These are phyloP conservation scores for Podosphaera xanthii DNA, from an alignment of 2,329 filamentous ascomycete genomes.

Conservation along the genomic window DNA sequence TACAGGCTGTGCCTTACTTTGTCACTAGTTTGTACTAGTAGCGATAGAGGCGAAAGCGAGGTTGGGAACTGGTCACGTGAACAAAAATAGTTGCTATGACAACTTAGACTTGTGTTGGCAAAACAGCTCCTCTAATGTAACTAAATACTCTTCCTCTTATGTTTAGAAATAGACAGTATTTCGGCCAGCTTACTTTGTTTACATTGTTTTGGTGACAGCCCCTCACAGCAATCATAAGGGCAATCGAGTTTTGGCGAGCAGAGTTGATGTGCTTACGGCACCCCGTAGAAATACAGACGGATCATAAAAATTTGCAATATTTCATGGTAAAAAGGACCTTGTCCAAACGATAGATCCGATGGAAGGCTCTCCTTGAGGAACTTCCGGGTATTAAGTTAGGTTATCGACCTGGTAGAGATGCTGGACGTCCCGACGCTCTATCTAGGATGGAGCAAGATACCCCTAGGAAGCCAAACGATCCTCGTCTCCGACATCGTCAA, in stretches of 20 bases:
- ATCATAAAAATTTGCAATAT: background rate
- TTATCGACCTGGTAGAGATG: background rate
- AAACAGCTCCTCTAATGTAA: too few species aligned
- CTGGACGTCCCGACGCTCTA: background rate
- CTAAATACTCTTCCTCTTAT: too few species aligned
- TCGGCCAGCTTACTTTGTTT: too few species aligned
- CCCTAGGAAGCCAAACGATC: background rate
- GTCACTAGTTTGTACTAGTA: too few species aligned
- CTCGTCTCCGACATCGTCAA: background rate
- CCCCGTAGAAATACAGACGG: background rate
- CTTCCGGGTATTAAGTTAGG: background rate
- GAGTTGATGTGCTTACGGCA: background rate
- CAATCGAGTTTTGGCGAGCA: background rate
- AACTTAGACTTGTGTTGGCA: too few species aligned
- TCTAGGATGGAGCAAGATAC: background rate
- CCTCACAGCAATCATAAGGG: background rate
- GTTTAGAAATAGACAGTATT: too few species aligned
- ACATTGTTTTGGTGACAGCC: too few species aligned
- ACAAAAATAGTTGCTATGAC: too few species aligned
- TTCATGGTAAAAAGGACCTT: background rate
- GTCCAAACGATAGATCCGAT: background rate
- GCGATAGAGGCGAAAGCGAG: too few species aligned
- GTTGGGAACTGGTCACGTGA: too few species aligned
- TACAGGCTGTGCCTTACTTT: too few species aligned
- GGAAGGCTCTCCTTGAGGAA: background rate